Base-by-base conservation (phyloP, 495 filamentous ascomycete species). In the Saxophila tyrrhenica region DNA sequence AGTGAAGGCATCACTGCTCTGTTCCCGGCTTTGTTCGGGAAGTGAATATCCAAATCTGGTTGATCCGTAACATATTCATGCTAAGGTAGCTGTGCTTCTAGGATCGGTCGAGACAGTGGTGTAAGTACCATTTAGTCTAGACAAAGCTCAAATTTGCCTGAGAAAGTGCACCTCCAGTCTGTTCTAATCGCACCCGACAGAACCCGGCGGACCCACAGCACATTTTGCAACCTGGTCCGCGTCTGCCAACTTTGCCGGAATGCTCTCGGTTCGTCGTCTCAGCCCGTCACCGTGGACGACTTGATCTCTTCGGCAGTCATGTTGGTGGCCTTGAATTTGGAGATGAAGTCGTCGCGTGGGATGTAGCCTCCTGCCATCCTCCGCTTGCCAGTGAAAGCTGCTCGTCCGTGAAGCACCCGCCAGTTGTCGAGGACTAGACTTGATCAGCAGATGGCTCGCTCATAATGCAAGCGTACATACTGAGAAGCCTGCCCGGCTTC, bases 321-420 rank as follows among this genome's bases (percentile, higher is more conserved):
- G 62, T 86, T 85, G 0, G 82, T 79, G 57, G 87, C 82, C 52
- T 81, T 80, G 69, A 78, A 87, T 51, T 83, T 75, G 11, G 86
- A 90, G 53, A 88, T 72, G 63, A 82, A 95, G 67, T 95, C 89
- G 62, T 95, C 89, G 39, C 81, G 80, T 62, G 86, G 89, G 54
- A 90, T 82, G 65, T 95, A 94, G 17, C 77, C 91, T 55, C 91
- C 91, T 65, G 87, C 94, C 67, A 97, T 84, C 59, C 89, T 81
- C 59, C 91, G 73, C 62, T 83, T 84, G 17, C 91, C 91, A 8
- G 78, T 84, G 62, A 95, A 97, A 15, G 79, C 76, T 20, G 78
- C 77, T 57, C 91, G 74, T 2, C 89, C 91, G 67, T 97, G 91
- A 45, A 97, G 68, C 52, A 94, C 87, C 55, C 91, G 77, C 89